Evolutionary conservation across 805 yeast species (phyloP), one percentile per base, ranked within the genome.

Genomic region (Yarrowia phangngaensis): DNA sequence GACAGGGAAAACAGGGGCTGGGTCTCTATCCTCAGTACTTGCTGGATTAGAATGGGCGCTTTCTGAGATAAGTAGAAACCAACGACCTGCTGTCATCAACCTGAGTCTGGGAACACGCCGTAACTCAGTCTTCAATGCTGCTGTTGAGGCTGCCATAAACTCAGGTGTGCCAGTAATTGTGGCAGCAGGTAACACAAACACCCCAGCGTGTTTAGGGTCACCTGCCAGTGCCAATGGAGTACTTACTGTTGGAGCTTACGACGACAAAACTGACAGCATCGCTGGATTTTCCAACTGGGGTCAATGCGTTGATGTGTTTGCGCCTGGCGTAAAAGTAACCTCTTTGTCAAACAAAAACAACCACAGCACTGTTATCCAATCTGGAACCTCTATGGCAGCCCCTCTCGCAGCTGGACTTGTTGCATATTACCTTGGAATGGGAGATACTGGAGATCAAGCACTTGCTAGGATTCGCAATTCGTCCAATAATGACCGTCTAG

Each of bases 321-420:
- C 96, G 0, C 77, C 90, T 38, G 97, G 97, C 0, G 80, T 86
- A 58, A 82, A 85, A 65, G 80, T 89, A 54, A 71, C 81, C 56
- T 85, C 95, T 36, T 52, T 64, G 15, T 43, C 54, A 5, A 52
- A 55, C 32, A 16, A 13, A 4, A 23, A 38, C 33, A 50, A 51
- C 17, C 36, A 45, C 16, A 54, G 54, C 23, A 57, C 57, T 6
- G 45, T 31, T 13, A 40, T 24, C 8, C 31, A 26, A 40, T 24
- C 32, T 20, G 97, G 97, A 69, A 89, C 97, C 11, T 88, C 96
- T 8, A 89, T 89, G 97, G 96, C 97, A 19, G 84, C 96, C 27
- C 97, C 97, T 34, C 95, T 87, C 62, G 88, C 87, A 59, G 82
- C 86, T 54, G 97, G 97, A 60, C 74, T 89, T 65, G 78, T 88